Evolutionary conservation across 306 rosid genomes (phyloP).

Genomic region (Spatholobus suberectus): DNA sequence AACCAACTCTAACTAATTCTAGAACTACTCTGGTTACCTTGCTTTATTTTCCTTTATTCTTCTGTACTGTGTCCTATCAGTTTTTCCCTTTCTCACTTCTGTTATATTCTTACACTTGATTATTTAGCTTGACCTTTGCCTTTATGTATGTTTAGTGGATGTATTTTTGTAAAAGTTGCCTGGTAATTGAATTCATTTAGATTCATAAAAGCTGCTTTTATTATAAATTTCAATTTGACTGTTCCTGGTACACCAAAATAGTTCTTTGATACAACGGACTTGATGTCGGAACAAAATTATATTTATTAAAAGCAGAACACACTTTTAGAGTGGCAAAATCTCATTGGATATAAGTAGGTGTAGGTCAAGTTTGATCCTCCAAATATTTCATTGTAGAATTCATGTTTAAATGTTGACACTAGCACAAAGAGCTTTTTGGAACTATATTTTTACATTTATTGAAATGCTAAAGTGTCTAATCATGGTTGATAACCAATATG

Average conservation of each 20-base stretch:
- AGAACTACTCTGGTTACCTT: neutral
- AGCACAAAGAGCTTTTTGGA: neutral
- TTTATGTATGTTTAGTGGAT: neutral
- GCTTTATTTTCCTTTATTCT: neutral
- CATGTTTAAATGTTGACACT: neutral
- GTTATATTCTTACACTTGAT: neutral
- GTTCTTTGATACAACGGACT: too few relatives aligned
- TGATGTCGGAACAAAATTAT: too few relatives aligned
- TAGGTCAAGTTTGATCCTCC: neutral
- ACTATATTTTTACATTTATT: neutral
- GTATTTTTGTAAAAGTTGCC: neutral
- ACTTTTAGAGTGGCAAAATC: neutral
- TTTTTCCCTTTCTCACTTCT: neutral
- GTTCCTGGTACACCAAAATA: too few relatives aligned
- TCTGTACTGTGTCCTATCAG: neutral
- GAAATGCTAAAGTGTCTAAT: neutral
- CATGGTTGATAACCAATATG: conserved; percentile 1
- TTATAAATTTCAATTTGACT: conserved; percentile 30
- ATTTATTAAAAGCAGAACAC: neutral
- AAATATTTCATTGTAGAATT: conserved; percentile 14
- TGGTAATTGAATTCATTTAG: neutral
- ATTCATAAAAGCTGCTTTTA: neutral
- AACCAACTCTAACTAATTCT: neutral
- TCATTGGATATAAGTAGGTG: neutral
- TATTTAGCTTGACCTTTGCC: neutral